A percentile compares a stretch with the other conserved stretches of the same genome.
Evolutionary conservation across 805 yeast genomes (phyloP).

Genomic region (Saccharomycopsis javanensis): DNA sequence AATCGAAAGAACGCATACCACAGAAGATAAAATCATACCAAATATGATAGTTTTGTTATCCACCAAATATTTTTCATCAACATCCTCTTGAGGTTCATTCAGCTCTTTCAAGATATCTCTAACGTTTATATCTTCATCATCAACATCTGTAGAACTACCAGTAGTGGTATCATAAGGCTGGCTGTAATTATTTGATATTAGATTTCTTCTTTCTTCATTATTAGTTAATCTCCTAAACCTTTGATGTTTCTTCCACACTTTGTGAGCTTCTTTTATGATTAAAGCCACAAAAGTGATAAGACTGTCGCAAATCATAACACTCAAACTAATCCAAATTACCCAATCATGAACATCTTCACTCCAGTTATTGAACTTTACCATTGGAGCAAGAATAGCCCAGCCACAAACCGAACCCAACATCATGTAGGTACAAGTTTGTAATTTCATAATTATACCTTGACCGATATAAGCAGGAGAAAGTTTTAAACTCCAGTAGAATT

Average conservation of each 20-base stretch:
- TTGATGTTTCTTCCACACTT: not conserved
- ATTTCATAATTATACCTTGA: conserved; percentile 96
- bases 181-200: not conserved
- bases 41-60: conserved; percentile 36
- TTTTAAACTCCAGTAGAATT: conserved; percentile 78
- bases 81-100: conserved; percentile 19
- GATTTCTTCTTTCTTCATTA: not conserved
- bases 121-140: conserved; percentile 19
- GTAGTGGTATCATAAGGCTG: not conserved
- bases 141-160: conserved; percentile 18
- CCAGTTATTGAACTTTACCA: conserved; percentile 84
- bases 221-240: not conserved
- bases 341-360: conserved; percentile 91
- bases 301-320: conserved; percentile 91
- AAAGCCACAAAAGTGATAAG: conserved; percentile 68
- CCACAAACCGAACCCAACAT: conserved; percentile 81
- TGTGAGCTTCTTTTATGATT: conserved; percentile 34
- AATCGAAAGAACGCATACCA: conserved; percentile 58
- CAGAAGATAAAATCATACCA: conserved; percentile 59
- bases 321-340: conserved; percentile 89
- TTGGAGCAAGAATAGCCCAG: conserved; percentile 86
- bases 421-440: conserved; percentile 87
- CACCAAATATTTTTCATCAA: conserved; percentile 41
- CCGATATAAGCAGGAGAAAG: conserved; percentile 97
- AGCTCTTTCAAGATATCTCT: conserved; percentile 18